Percentiles rank a stretch among this genome's conserved stretches.
Conservation (phyloP, 306 rosid genomes). For the Gleditsia sinensis region DNA sequence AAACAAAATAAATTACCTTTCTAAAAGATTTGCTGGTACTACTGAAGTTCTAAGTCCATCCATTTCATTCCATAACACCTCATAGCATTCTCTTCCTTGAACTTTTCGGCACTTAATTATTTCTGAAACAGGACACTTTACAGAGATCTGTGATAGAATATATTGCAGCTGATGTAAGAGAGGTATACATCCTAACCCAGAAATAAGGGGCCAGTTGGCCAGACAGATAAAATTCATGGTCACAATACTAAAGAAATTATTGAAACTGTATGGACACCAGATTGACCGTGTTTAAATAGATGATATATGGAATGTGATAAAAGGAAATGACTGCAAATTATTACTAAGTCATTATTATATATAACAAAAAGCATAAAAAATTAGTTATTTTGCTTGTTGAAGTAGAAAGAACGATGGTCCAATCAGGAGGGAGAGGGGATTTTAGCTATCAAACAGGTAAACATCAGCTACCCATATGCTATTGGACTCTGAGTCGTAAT, state of each 20-base stretch:
- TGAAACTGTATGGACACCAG: not conserved
- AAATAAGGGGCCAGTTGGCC: not conserved
- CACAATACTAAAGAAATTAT: not conserved
- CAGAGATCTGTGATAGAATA: constrained; percentile 55
- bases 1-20: constrained; percentile 45
- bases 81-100: constrained; percentile 69
- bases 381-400: not conserved
- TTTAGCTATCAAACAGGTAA: not conserved
- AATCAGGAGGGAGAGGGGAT: not conserved
- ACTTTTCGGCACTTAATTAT: constrained; percentile 62
- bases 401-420: constrained; percentile 6
- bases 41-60: constrained; percentile 67
- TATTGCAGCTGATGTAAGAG: not conserved
- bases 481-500: constrained; percentile 13
- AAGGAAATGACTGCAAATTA: not conserved
- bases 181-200: not conserved
- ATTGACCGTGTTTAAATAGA: not conserved
- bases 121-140: constrained; percentile 69
- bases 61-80: constrained; percentile 70
- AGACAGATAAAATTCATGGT: not conserved
- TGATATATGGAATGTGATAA: constrained; percentile 4
- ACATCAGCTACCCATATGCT: constrained; percentile 1
- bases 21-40: constrained; percentile 68
- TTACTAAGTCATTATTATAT: not conserved
- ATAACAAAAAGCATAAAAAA: constrained; percentile 1